These are phyloP conservation scores for Colletotrichum cereale DNA, from an alignment of 2,329 filamentous ascomycete species.

Conservation along the genomic window DNA sequence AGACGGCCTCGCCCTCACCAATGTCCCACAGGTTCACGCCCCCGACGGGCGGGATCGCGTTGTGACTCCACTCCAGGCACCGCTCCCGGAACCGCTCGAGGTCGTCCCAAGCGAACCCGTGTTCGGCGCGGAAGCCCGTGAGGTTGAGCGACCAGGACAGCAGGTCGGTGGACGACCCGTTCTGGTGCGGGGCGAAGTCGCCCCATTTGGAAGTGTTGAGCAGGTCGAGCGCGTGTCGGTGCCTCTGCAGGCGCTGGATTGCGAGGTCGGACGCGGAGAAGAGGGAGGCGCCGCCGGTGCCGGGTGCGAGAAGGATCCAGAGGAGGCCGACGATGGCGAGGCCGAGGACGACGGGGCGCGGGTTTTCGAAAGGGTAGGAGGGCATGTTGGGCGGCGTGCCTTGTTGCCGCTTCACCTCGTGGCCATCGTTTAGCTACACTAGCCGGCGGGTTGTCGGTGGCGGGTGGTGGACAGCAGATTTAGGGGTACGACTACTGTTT, in stretches of 20 bases:
- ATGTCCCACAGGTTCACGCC: conserved; percentile 56
- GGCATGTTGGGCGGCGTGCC: conserved; percentile 56
- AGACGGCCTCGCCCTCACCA: conserved; percentile 63
- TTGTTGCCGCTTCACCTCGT: conserved; percentile 29
- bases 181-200: conserved; percentile 65
- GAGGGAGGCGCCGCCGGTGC: conserved; percentile 48
- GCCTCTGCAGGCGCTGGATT: conserved; percentile 60
- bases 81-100: conserved; percentile 74
- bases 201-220: conserved; percentile 71
- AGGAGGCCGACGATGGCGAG: conserved; percentile 57
- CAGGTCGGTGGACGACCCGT: conserved; percentile 34
- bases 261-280: conserved; percentile 49
- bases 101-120: conserved; percentile 84
- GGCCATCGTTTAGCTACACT: conserved; percentile 25
- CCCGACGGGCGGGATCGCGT: conserved; percentile 58
- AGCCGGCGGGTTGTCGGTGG: conserved; percentile 7
- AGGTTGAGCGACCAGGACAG: conserved; percentile 71
- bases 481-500: background rate
- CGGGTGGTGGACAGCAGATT: background rate
- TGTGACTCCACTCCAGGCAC: conserved; percentile 71
- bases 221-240: conserved; percentile 64
- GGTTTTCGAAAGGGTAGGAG: conserved; percentile 53
- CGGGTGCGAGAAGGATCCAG: conserved; percentile 56
- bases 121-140: conserved; percentile 79
- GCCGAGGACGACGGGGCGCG: conserved; percentile 53